Evolutionary conservation across 345 rosid genomes (phyloP), one percentile per base, ranked within the genome.

Genomic region (Physaria fendleri): DNA sequence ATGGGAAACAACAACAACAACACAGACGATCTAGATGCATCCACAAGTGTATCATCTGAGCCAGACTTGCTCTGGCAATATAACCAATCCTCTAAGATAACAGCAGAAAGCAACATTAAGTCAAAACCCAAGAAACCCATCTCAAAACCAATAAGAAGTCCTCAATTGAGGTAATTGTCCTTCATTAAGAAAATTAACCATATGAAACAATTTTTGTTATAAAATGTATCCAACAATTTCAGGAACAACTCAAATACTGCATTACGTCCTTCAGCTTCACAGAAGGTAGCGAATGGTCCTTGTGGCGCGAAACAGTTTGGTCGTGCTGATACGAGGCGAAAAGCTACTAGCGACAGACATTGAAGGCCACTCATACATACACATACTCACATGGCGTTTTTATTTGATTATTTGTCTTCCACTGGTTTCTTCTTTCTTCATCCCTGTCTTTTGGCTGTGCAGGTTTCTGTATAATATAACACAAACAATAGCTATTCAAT

Each of bases 21-120:
- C 28, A 57, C 67, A 46, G 94, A 86, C 47, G 97, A 92, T 71
- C 49, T 82, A 24, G 98, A 93, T 74, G 97, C 89, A 64, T 83
- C 78, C 51, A 86, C 95, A 29, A 86, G 97, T 56, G 97, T 89
- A 66, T 86, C 94, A 28, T 88, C 95, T 2, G 99, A 93, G 66
- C 79, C 83, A 53, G 93, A 93, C 68, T 73, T 86, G 83, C 85
- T 83, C 20, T 93, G 99, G 97, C 97, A 86, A 44, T 83, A 71
- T 53, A 89, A 81, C 72, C 95, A 82, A 33, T 3, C 72, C 44
- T 60, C 91, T 72, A 92, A 81, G 68, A 63, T 75, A 27, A 66
- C 82, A 66, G 17, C 77, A 41, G 78, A 74, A 41, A 79, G 79
- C 47, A 84, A 71, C 30, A 74, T 52, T 17, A 77, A 29, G 34